phyloP scores from a whole-genome alignment of 116 monocot genomes.

The Phalaenopsis hybrid region DNA sequence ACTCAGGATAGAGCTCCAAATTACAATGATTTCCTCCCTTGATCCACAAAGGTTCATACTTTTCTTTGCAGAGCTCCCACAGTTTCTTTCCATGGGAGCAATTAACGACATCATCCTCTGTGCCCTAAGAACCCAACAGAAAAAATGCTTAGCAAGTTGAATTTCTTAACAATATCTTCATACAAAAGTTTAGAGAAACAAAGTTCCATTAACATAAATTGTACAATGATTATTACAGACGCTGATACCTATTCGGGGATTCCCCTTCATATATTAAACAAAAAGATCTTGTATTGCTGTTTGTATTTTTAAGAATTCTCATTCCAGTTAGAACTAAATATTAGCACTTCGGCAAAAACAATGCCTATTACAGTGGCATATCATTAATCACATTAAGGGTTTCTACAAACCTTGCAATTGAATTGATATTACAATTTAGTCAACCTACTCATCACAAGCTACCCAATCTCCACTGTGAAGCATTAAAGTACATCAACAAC shows the following conservation, averaged over 20 bases:
- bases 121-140: slow-evolving; percentile 30
- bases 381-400: not conserved
- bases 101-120: slow-evolving; percentile 47
- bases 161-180: too few relatives aligned
- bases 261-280: too few relatives aligned
- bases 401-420: not conserved
- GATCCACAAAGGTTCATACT: slow-evolving; percentile 56
- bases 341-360: not conserved
- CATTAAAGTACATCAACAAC: not conserved
- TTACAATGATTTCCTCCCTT: slow-evolving; percentile 46
- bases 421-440: not conserved
- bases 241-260: too few relatives aligned
- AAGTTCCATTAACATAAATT: not conserved
- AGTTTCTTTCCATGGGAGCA: slow-evolving; percentile 52
- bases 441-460: not conserved
- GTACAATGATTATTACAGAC: not conserved
- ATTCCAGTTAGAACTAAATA: too few relatives aligned
- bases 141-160: not conserved
- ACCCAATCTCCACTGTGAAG: slow-evolving; percentile 1
- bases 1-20: slow-evolving; percentile 40
- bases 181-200: not conserved
- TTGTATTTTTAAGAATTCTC: too few relatives aligned
- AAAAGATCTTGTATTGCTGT: too few relatives aligned
- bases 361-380: not conserved
- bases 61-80: slow-evolving; percentile 45